Base-by-base conservation (phyloP, 345 rosid species). In the Aegle marmelos region DNA sequence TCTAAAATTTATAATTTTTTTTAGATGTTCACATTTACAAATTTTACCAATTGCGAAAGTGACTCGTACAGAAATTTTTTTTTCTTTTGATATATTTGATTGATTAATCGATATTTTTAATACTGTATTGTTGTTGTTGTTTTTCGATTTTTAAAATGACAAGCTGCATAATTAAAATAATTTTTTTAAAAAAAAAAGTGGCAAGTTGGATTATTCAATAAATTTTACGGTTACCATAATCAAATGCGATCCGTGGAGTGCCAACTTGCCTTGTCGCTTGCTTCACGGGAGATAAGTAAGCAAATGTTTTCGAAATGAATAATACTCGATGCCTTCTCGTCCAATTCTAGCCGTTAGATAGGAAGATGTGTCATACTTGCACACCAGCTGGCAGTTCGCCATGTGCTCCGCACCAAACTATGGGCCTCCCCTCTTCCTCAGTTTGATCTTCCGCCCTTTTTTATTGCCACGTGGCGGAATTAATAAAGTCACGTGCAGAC, bases 271-370 rank as follows among this genome's bases (percentile, higher is more conserved):
- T 45, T 45, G 50, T 24, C 56, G 37, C 81, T 74, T 11, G 57
- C 48, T 58, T 73, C 73, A 79, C 79, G 73, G 80, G 78, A 34
- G 37, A 21, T 50, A 24, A 53, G 21, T 13, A 45, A 53, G 57
- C 22, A 17, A 4, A 19, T 54, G 3, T 45, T 3, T 3, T 14
- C 50, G 50, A 45, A 45, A 45, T 45, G 17, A 45, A 13, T 3
- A 45, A 13, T 3, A 13, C 39, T 17, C 11, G 22, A 19, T 7
- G 8, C 63, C 24, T 9, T 25, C 34, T 7, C n/a, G 21, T n/a
- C 54, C 24, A 74, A 60, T 28, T 25, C n/a, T 22, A 71, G 67
- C 72, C 50, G 24, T 50, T 30, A 0, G 27, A 36, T 27, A 17
- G 36, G 9, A 33, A 39, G 22, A 4, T 21, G 37, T 22, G 10